phyloP scores from a whole-genome alignment of 495 filamentous ascomycete species.

The Letharia lupina region DNA sequence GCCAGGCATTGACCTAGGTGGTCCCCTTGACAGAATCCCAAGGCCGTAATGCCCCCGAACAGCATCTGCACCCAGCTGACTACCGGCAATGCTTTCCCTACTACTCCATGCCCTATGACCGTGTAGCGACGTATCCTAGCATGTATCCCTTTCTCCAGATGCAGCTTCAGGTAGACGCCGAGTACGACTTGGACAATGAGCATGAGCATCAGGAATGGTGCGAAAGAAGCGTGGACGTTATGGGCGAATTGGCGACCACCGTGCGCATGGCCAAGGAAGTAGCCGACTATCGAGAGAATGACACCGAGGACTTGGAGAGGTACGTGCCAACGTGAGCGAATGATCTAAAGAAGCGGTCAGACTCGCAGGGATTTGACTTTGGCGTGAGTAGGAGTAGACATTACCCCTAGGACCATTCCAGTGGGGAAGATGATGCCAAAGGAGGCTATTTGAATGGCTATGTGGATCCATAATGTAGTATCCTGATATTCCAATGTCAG shows the following conservation, averaged over 20 bases:
- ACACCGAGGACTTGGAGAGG: conserved; percentile 73
- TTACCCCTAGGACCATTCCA: conserved; percentile 90
- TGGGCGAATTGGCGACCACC: conserved; percentile 77
- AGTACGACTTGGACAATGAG: conserved; percentile 67
- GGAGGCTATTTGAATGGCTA: conserved; percentile 74
- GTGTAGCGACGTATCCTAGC: conserved; percentile 64
- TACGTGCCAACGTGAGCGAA: conserved; percentile 89
- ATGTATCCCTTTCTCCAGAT: conserved; percentile 75
- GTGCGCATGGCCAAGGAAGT: conserved; percentile 85
- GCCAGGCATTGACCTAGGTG: conserved; percentile 90
- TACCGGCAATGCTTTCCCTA: conserved; percentile 82
- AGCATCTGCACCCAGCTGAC: conserved; percentile 92
- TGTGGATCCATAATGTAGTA: conserved; percentile 84
- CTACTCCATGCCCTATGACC: conserved; percentile 64
- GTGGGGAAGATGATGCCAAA: conserved; percentile 90
- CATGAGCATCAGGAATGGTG: conserved; percentile 68
- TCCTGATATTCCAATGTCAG: conserved; percentile 44
- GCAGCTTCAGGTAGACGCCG: conserved; percentile 82
- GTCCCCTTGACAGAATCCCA: conserved; percentile 91
- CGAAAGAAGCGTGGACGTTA: conserved; percentile 79
- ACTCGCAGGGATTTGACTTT: background rate
- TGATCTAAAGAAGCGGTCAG: conserved; percentile 48
- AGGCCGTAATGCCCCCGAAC: conserved; percentile 85
- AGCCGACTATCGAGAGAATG: conserved; percentile 68
- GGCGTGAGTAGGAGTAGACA: conserved; percentile 26